Conservation (phyloP, 2,329 filamentous ascomycete species). For the Cladosporium velox region DNA sequence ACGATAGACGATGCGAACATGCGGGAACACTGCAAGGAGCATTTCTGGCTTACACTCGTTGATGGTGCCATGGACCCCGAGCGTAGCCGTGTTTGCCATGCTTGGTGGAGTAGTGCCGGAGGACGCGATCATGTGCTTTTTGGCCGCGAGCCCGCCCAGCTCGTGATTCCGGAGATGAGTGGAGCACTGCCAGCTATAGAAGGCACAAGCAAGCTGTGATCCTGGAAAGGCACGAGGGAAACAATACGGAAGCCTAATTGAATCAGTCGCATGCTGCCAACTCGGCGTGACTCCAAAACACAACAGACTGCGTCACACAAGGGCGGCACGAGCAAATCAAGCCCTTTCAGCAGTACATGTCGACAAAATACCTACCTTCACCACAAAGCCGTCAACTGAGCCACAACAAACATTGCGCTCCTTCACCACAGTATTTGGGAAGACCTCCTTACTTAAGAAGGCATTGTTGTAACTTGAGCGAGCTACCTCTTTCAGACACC, state of each 20-base stretch:
- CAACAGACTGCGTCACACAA: not conserved
- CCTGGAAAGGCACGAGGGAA: not conserved
- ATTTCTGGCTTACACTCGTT: constrained; percentile 78
- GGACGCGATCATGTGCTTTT: constrained; percentile 59
- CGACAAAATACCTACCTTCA: not conserved
- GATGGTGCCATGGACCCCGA: constrained; percentile 88
- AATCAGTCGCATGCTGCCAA: not conserved
- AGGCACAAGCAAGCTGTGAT: constrained; percentile 19
- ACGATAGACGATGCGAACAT: constrained; percentile 62
- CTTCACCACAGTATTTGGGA: not conserved
- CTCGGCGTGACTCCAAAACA: not conserved
- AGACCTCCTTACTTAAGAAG: not conserved
- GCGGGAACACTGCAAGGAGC: constrained; percentile 64
- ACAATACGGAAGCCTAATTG: not conserved
- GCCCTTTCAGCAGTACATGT: not conserved
- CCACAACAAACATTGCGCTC: constrained; percentile 5
- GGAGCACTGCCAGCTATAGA: constrained; percentile 48
- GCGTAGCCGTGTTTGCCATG: constrained; percentile 73
- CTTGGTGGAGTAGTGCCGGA: constrained; percentile 78
- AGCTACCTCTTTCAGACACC: not conserved
- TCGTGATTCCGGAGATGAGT: constrained; percentile 53
- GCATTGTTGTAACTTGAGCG: not conserved
- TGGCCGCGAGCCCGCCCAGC: constrained; percentile 41
- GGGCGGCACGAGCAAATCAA: not conserved
- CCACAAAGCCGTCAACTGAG: not conserved